A percentile compares a stretch with the other conserved stretches of the same genome.
phyloP scores from a whole-genome alignment of 177 flowering plant species.

The Vitis hybrid region DNA sequence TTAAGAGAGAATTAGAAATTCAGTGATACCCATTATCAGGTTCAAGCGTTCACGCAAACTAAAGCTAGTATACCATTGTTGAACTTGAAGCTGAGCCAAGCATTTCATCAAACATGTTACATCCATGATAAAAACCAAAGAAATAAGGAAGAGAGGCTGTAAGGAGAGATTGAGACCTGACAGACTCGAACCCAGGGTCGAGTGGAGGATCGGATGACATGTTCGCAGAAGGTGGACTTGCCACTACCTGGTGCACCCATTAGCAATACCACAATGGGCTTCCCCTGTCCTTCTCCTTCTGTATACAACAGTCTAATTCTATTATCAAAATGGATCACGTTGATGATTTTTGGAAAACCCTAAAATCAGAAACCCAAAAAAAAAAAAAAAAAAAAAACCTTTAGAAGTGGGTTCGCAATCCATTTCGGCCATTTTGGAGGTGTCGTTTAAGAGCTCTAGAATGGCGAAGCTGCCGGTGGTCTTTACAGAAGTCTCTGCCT shows the following conservation, averaged over 20 bases:
- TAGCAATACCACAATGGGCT: constrained; percentile 52
- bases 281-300: constrained; percentile 25
- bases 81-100: neutral
- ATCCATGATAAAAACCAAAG: neutral
- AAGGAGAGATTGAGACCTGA: constrained; percentile 52
- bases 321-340: no score
- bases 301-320: no score
- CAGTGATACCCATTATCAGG: neutral
- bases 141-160: neutral
- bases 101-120: constrained; percentile 35
- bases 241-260: constrained; percentile 97
- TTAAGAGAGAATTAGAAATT: neutral
- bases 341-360: no score
- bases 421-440: no score
- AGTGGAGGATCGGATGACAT: constrained; percentile 50
- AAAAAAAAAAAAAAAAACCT: no score
- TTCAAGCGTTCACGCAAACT: no score
- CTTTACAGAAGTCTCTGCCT: no score
- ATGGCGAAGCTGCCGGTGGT: no score
- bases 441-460: no score
- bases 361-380: no score
- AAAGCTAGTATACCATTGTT: no score
- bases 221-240: constrained; percentile 85
- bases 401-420: no score
- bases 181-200: constrained; percentile 87